Evolutionary conservation across 2,329 filamentous ascomycete genomes (phyloP).

Genomic region (Alternaria gaisen): DNA sequence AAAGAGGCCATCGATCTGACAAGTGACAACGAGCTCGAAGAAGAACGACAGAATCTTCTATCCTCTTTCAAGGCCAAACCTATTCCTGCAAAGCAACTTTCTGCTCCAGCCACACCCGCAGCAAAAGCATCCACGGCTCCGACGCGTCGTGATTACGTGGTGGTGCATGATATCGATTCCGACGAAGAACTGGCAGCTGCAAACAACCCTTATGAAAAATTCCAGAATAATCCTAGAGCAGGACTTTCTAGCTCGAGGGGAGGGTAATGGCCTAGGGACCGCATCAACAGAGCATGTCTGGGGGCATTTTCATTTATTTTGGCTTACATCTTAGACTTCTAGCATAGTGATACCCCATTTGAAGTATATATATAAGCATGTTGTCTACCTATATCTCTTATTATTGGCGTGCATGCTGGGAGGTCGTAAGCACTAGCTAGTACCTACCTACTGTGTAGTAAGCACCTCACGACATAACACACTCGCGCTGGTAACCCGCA

Average conservation of each 20-base stretch:
- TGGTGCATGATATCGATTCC: background rate
- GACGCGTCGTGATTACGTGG: background rate
- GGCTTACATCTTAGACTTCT: background rate
- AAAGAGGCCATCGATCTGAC: slow-evolving; percentile 29
- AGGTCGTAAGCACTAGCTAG: background rate
- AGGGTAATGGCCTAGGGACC: background rate
- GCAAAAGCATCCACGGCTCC: background rate
- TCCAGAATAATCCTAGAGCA: background rate
- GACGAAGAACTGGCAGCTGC: background rate
- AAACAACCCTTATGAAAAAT: slow-evolving; percentile 8
- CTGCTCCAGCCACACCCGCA: background rate
- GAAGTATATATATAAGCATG: background rate
- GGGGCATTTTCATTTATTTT: background rate
- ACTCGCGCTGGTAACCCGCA: background rate
- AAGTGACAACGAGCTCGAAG: slow-evolving; percentile 20
- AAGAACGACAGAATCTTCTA: slow-evolving; percentile 23
- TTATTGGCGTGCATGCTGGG: background rate
- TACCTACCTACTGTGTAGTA: background rate
- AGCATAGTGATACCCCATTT: slow-evolving; percentile 1
- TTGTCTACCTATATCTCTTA: background rate
- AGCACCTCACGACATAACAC: background rate
- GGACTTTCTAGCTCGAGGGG: background rate
- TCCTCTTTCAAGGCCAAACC: slow-evolving; percentile 21
- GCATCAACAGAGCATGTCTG: background rate
- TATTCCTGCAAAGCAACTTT: background rate